A percentile compares a stretch with the other conserved stretches of the same genome.
Conservation (phyloP, 352 stramenopile species). For the Thalassiosira mediterranea region DNA sequence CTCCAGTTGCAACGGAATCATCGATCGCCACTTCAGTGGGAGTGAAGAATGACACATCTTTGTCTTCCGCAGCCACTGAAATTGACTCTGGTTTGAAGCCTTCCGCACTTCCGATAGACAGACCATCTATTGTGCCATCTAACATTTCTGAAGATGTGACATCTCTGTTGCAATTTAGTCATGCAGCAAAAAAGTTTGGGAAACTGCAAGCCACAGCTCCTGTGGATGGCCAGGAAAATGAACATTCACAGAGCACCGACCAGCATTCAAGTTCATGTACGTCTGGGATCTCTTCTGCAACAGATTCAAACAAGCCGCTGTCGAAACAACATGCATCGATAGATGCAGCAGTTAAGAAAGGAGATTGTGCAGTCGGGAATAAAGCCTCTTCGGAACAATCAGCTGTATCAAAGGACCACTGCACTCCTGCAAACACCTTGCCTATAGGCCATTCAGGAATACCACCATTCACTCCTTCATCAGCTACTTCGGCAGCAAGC, state of each 20-base stretch:
- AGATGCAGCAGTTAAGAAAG: slow-evolving; percentile 6
- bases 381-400: slow-evolving; percentile 4
- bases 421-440: neutral
- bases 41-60: too few relatives aligned
- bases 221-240: slow-evolving; percentile 5
- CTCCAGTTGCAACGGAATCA: too few relatives aligned
- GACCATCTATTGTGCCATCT: neutral
- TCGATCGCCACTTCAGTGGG: too few relatives aligned
- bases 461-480: neutral
- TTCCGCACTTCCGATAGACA: too few relatives aligned
- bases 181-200: slow-evolving; percentile 14
- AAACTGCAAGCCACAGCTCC: neutral
- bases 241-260: neutral
- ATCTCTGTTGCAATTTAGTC: slow-evolving; percentile 34
- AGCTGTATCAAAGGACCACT: neutral
- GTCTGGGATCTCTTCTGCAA: neutral
- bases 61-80: too few relatives aligned
- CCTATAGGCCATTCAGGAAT: neutral
- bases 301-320: neutral
- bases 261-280: neutral
- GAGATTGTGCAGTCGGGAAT: slow-evolving; percentile 3
- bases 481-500: slow-evolving; percentile 1
- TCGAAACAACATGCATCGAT: slow-evolving; percentile 33
- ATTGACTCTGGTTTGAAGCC: too few relatives aligned
- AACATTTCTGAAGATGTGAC: slow-evolving; percentile 25